A percentile compares a stretch with the other conserved stretches of the same genome.
phyloP scores from a whole-genome alignment of 352 stramenopile species.

The Thraustotheca clavata region DNA sequence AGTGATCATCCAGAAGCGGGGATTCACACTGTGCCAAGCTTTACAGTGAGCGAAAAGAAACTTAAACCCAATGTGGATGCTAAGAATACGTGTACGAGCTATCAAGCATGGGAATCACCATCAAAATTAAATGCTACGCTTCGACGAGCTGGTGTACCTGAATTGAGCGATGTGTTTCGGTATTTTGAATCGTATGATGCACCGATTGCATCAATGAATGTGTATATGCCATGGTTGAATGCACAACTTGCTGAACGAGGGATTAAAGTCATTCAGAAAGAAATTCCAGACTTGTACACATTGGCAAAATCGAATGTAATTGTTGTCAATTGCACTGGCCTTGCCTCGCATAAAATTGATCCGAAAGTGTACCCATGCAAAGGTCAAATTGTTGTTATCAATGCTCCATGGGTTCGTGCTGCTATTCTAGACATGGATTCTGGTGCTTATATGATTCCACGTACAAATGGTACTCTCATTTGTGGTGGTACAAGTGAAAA shows the following conservation, averaged over 20 bases:
- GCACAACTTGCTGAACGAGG: background rate
- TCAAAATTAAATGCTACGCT: background rate
- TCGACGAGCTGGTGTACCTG: background rate
- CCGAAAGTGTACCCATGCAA: conserved; percentile 13
- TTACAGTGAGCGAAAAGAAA: conserved; percentile 7
- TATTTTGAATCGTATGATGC: conserved; percentile 19
- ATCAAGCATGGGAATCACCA: background rate
- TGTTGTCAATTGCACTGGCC: conserved; percentile 23
- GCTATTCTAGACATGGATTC: conserved; percentile 17
- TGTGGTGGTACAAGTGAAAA: conserved; percentile 21
- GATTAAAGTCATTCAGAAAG: background rate
- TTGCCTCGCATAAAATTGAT: background rate
- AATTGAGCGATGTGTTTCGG: background rate
- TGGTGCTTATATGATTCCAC: conserved; percentile 24
- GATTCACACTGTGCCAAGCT: conserved; percentile 21
- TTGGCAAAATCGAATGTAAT: background rate
- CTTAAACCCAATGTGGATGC: conserved; percentile 10
- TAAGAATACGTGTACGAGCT: conserved; percentile 8
- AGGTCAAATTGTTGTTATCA: conserved; percentile 18
- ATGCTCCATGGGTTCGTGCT: conserved; percentile 18
- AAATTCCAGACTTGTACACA: background rate
- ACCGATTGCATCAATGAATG: conserved; percentile 8
- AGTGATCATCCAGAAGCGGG: conserved; percentile 16
- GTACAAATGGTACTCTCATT: conserved; percentile 18
- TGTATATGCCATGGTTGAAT: conserved; percentile 19